phyloP scores from a whole-genome alignment of 75 land plant genomes.

The Pinus albicaulis region DNA sequence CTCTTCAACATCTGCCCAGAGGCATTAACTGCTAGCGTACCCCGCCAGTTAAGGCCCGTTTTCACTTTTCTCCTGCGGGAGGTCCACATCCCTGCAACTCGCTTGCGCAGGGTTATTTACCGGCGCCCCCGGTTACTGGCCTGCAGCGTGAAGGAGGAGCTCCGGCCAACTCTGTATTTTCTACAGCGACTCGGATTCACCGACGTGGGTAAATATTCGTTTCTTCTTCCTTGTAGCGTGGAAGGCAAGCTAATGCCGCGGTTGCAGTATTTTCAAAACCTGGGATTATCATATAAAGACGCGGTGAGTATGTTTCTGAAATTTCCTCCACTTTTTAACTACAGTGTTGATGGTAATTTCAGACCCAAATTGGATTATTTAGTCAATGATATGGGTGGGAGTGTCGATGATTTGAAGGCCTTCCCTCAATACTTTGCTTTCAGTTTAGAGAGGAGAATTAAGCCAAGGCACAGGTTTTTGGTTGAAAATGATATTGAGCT shows the following conservation, averaged over 20 bases:
- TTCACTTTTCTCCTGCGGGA: constrained; percentile 55
- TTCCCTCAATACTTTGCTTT: constrained; percentile 93
- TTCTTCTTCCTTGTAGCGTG: constrained; percentile 59
- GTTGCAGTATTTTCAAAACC: constrained; percentile 48
- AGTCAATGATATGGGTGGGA: constrained; percentile 67
- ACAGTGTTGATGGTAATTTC: constrained; percentile 61
- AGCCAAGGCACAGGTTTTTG: constrained; percentile 65
- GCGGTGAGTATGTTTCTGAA: constrained; percentile 51
- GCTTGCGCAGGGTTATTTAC: constrained; percentile 33
- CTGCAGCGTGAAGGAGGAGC: constrained; percentile 42
- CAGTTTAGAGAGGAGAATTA: constrained; percentile 77
- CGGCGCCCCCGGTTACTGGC: constrained; percentile 72
- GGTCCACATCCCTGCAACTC: constrained; percentile 6
- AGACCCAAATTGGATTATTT: constrained; percentile 70
- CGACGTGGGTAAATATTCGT: constrained; percentile 43
- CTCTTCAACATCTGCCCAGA: constrained; percentile 64
- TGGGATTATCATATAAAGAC: constrained; percentile 53
- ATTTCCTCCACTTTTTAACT: constrained; percentile 77
- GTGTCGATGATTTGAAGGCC: constrained; percentile 52
- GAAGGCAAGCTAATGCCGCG: constrained; percentile 67
- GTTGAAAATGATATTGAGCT: constrained; percentile 47
- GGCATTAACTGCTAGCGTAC: constrained; percentile 47
- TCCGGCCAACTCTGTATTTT: constrained; percentile 78
- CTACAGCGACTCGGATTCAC: constrained; percentile 56
- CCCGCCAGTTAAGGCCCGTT: constrained; percentile 46